These are phyloP conservation scores for Hymenoscyphus infarciens DNA, from an alignment of 2,329 filamentous ascomycete genomes.

Conservation along the genomic window DNA sequence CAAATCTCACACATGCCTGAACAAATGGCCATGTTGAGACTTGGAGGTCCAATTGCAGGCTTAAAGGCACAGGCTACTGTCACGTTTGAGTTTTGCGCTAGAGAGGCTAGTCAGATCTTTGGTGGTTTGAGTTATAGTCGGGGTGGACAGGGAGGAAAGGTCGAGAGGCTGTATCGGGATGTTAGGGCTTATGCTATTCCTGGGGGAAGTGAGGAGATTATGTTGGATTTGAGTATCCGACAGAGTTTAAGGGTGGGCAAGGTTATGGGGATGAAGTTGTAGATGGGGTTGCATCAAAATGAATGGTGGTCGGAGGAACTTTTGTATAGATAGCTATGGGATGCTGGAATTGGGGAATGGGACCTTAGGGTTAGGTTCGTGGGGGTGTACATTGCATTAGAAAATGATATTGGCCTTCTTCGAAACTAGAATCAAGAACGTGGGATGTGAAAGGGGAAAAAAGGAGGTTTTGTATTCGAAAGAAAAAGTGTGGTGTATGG, in stretches of 20 bases:
- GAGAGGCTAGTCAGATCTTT: slow-evolving; percentile 96
- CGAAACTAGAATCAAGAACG: too few species aligned
- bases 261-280: slow-evolving; percentile 78
- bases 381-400: too few species aligned
- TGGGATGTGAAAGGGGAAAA: too few species aligned
- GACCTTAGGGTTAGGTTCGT: too few species aligned
- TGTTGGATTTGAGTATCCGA: slow-evolving; percentile 93
- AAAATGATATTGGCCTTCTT: too few species aligned
- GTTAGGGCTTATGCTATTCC: slow-evolving; percentile 95
- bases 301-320: too few species aligned
- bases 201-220: slow-evolving; percentile 95
- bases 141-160: slow-evolving; percentile 91
- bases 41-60: slow-evolving; percentile 88
- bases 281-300: neutral
- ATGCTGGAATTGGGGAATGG: too few species aligned
- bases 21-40: slow-evolving; percentile 90
- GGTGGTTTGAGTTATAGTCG: slow-evolving; percentile 89
- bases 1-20: slow-evolving; percentile 93
- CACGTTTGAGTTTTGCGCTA: slow-evolving; percentile 96
- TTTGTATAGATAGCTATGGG: too few species aligned
- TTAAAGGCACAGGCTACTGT: slow-evolving; percentile 92
- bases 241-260: slow-evolving; percentile 87
- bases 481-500: too few species aligned
- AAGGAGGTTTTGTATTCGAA: too few species aligned
- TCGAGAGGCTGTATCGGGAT: slow-evolving; percentile 91